phyloP scores from a whole-genome alignment of 1,139 yeast genomes.

The Saccharomyces hybrid region DNA sequence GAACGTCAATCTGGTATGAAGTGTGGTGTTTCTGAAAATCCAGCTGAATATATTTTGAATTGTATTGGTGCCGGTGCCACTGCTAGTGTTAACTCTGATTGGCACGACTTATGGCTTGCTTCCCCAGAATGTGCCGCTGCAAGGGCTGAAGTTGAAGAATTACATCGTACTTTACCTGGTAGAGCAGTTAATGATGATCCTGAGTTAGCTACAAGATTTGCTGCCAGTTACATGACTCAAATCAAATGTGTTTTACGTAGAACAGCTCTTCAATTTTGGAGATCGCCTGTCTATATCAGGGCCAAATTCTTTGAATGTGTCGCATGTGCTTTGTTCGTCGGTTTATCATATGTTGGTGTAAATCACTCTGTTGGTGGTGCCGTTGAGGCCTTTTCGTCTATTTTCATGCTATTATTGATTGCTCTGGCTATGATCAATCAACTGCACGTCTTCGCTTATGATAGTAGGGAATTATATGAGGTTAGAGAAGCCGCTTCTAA shows the following conservation, averaged over 20 bases:
- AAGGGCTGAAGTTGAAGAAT: conserved; percentile 34
- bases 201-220: conserved; percentile 32
- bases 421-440: conserved; percentile 53
- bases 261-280: conserved; percentile 41
- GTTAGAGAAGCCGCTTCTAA: conserved; percentile 56
- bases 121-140: conserved; percentile 37
- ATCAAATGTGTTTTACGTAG: conserved; percentile 37
- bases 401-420: conserved; percentile 49
- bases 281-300: conserved; percentile 44
- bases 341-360: conserved; percentile 43
- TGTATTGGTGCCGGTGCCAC: conserved; percentile 67
- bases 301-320: conserved; percentile 43
- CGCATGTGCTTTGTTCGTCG: conserved; percentile 43
- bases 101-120: conserved; percentile 41
- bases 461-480: conserved; percentile 48
- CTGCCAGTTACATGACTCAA: conserved; percentile 36
- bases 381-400: conserved; percentile 43
- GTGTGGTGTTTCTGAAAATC: conserved; percentile 47
- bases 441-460: conserved; percentile 40
- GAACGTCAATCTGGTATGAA: conserved; percentile 46
- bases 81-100: conserved; percentile 40
- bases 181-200: conserved; percentile 29
- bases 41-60: conserved; percentile 60
- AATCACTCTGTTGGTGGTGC: conserved; percentile 40
- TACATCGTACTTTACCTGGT: conserved; percentile 26